Conservation (phyloP, 805 yeast genomes). For the Schwanniomyces occidentalis region DNA sequence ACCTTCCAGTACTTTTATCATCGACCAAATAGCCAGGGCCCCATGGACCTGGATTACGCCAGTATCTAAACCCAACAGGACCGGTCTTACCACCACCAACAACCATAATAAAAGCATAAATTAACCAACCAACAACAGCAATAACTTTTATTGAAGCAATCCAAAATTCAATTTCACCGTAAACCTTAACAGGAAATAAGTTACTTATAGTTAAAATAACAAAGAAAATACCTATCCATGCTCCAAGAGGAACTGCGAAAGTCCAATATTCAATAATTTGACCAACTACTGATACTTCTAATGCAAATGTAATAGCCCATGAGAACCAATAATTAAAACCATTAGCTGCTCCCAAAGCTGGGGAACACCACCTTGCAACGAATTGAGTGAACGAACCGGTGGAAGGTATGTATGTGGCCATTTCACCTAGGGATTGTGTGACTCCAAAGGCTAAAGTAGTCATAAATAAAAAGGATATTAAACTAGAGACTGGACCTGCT, state of each 20-base stretch:
- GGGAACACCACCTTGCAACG: slow-evolving; percentile 65
- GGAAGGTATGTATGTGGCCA: slow-evolving; percentile 77
- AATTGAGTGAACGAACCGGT: slow-evolving; percentile 70
- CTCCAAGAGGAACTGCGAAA: slow-evolving; percentile 64
- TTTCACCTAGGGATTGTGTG: slow-evolving; percentile 74
- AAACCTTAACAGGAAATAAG: slow-evolving; percentile 65
- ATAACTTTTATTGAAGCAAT: slow-evolving; percentile 64
- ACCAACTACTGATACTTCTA: slow-evolving; percentile 72
- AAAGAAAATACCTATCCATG: slow-evolving; percentile 70
- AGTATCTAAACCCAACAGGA: slow-evolving; percentile 75
- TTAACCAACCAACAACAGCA: slow-evolving; percentile 69
- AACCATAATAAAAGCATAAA: slow-evolving; percentile 68
- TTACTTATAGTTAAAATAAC: slow-evolving; percentile 53
- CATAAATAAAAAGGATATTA: slow-evolving; percentile 66
- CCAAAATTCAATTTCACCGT: slow-evolving; percentile 81
- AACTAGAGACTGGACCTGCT: slow-evolving; percentile 70
- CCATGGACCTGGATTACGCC: slow-evolving; percentile 80
- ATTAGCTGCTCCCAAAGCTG: slow-evolving; percentile 71
- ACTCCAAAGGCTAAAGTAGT: slow-evolving; percentile 65
- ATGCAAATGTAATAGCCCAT: slow-evolving; percentile 75
- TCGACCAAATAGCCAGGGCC: slow-evolving; percentile 60
- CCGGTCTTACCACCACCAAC: slow-evolving; percentile 73
- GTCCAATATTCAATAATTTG: slow-evolving; percentile 69
- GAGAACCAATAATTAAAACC: slow-evolving; percentile 78
- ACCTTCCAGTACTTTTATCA: slow-evolving; percentile 53